Base-by-base conservation (phyloP, 768 basidiomycete species). In the Mycena floridula region DNA sequence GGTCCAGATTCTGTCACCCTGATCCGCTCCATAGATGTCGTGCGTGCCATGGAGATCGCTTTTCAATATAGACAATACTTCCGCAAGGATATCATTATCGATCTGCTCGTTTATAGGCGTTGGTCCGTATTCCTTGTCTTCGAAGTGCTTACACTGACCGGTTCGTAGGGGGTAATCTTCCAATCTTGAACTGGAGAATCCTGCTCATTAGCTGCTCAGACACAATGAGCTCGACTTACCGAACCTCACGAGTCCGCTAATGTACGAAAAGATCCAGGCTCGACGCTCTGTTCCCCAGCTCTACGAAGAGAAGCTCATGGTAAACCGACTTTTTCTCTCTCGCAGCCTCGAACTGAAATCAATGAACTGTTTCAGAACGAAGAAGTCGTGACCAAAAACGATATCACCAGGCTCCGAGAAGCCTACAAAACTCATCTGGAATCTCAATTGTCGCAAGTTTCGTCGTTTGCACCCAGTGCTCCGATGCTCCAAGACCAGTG, bases 191-290 rank as follows among this genome's bases (percentile, higher is more conserved):
- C 42, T 5, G 16, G 6, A 13, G 22, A n/a, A 12, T 23, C 23
- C 21, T n/a, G n/a, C n/a, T n/a, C n/a, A n/a, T n/a, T n/a, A n/a
- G n/a, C n/a, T n/a, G n/a, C 7, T 1, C 28, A 89, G 90, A 2
- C 91, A 93, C 59, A 94, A 94, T 54, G 91, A 93, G 61, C 73
- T 92, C 24, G 89, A 93, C 55, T 76, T 92, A 42, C 89, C 89
- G 0, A 79, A 80, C 13, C 87, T 91, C 59, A 95, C 93, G 0
- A 85, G 85, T 47, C 92, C 93, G 0, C 65, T 83, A 8, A 96
- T 95, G 92, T 96, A 96, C 63, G 74, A 88, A 60, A 79, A 86
- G 64, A 94, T 95, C 54, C 75, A 81, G 5, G 74, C 81, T 0
- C 71, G 91, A 39, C 76, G 72, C 37, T 86, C 85, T 11, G 89